Base-by-base conservation (phyloP, 257 asterid genomes). In the Solanum ossicruentum region DNA sequence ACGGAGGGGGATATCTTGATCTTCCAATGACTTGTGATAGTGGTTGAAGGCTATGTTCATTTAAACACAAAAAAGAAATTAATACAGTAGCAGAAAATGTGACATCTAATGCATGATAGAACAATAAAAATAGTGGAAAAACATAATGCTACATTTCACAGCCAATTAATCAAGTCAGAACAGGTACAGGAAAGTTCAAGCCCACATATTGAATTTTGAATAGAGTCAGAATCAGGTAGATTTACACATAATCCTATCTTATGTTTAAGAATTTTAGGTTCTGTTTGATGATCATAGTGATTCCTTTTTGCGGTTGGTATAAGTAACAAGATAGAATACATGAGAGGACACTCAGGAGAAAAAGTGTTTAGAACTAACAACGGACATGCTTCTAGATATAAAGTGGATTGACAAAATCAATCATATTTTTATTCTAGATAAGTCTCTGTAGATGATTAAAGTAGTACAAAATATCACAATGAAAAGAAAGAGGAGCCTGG, bases 221-320 rank as follows among this genome's bases (percentile, higher is more conserved):
- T 79, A 63, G 23, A 52, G 47, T 73, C 91, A 71, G 63, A 45
- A 71, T 78, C 79, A 66, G 83, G 60, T 79, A 87, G 84, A 78
- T 88, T 85, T 63, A 82, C 82, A 56, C 82, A 56, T 61, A 56
- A 51, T 43, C 69, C 86, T 52, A 84, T 91, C 78, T 85, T 88
- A 88, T 89, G 88, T 84, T 84, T 92, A 69, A 80, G 84, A 85
- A 89, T 87, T 89, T 84, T 92, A 87, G 86, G 91, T 87, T 89
- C 94, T 43, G 84, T 73, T 45, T 69, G 72, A 79, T 84, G 86
- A 85, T 89, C 89, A 54, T 45, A 85, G 61, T 88, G 88, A 87
- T 92, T 92, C 90, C 95, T 88, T 89, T 94, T 94, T 39, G 54
- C 49, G 89, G 86, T 15, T 66, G 81, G 65, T 90, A 95, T 84